A percentile compares a stretch with the other conserved stretches of the same genome.
These are phyloP conservation scores for Fusarium stilboides DNA, from an alignment of 2,329 filamentous ascomycete species.

Conservation along the genomic window DNA sequence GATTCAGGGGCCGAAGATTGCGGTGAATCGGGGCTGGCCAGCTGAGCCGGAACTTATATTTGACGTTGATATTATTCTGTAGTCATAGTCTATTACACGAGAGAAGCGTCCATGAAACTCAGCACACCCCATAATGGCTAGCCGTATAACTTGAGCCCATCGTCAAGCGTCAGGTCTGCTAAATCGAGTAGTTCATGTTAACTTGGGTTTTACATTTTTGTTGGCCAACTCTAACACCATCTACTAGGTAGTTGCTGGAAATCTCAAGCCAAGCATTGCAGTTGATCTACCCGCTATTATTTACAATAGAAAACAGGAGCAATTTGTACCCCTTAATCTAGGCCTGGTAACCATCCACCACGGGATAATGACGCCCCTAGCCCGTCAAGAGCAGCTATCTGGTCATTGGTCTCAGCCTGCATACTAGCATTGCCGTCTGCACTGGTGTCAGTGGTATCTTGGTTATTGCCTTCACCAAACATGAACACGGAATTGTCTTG, in stretches of 20 bases:
- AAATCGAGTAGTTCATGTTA: slow-evolving; percentile 3
- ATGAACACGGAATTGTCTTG: slow-evolving; percentile 51
- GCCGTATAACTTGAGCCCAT: slow-evolving; percentile 9
- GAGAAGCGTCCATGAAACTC: neutral
- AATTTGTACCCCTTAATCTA: slow-evolving; percentile 51
- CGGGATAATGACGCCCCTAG: slow-evolving; percentile 53
- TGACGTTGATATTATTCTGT: neutral
- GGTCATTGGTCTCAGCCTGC: slow-evolving; percentile 44
- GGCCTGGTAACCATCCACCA: slow-evolving; percentile 55
- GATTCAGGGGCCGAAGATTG: slow-evolving; percentile 30
- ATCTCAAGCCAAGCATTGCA: slow-evolving; percentile 2
- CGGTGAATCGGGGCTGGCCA: slow-evolving; percentile 32
- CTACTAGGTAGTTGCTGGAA: slow-evolving; percentile 9
- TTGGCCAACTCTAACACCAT: slow-evolving; percentile 6
- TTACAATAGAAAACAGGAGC: neutral
- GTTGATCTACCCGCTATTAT: slow-evolving; percentile 5
- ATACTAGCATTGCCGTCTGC: slow-evolving; percentile 33
- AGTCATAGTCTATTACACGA: slow-evolving; percentile 1
- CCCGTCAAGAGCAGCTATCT: slow-evolving; percentile 51
- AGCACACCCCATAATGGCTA: neutral
- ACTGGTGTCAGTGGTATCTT: slow-evolving; percentile 40
- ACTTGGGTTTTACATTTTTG: slow-evolving; percentile 11
- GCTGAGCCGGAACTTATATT: slow-evolving; percentile 23
- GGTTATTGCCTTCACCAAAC: slow-evolving; percentile 47
- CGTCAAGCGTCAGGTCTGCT: slow-evolving; percentile 5